Conservation (phyloP, 345 rosid species). For the Acer yangbiense region DNA sequence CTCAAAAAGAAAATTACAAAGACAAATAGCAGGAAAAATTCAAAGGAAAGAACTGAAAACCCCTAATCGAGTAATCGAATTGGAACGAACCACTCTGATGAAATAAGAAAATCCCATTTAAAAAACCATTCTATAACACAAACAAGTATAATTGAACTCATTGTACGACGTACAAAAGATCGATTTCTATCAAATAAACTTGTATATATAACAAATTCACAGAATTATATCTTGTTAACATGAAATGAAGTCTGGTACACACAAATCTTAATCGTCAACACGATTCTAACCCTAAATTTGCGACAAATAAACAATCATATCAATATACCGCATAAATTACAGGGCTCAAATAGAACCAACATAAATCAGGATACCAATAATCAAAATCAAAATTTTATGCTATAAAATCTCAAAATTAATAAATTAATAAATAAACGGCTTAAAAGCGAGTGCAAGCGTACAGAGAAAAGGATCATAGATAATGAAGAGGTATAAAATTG, state of each 20-base stretch:
- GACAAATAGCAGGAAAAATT: neutral
- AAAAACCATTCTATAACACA: neutral
- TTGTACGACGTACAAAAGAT: neutral
- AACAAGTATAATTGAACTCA: neutral
- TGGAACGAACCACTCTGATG: neutral
- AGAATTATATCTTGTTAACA: neutral
- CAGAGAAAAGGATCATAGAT: neutral
- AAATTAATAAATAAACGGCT: neutral
- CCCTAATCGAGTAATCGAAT: neutral
- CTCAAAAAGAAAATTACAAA: neutral
- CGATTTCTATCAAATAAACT: neutral
- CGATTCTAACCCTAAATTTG: neutral
- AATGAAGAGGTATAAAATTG: neutral
- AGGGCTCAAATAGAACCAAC: neutral
- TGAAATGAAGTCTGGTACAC: neutral
- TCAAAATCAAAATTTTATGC: conserved; percentile 6
- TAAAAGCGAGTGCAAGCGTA: neutral
- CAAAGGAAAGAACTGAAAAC: neutral
- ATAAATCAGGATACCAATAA: neutral
- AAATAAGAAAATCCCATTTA: neutral
- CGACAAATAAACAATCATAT: neutral
- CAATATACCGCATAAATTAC: neutral
- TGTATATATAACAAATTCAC: neutral
- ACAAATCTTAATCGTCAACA: neutral
- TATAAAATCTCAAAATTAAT: neutral